Base-by-base conservation (phyloP, 192 early-diverging fungal genomes). In the Rhizophagus clarus region DNA sequence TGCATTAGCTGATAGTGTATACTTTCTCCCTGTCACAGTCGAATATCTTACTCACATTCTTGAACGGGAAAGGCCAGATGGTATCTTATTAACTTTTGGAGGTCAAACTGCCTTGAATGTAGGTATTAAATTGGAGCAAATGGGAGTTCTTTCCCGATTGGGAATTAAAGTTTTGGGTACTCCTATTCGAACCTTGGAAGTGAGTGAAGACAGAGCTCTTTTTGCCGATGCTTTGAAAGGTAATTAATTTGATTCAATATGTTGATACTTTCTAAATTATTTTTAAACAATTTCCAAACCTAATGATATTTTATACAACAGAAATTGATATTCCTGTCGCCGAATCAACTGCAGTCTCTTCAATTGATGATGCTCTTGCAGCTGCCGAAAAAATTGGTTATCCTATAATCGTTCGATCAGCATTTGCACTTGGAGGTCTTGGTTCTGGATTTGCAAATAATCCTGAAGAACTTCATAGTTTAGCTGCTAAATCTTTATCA, bases 71-170 rank as follows among this genome's bases (percentile, higher is more conserved):
- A 95, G 93, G 42, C 98, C 98, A 31, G 98, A 99, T 87, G 98
- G 97, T 81, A 99, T 99, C 80, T 98, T 97, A 88, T 92, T 94
- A 77, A 99, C 98, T 11, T 99, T 99, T 86, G 98, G 98, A 83
- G 98, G 98, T 11, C 98, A 99, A 84, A 99, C 98, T 28, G 98
- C 96, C n/a, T 90, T 99, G 37, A 97, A 96, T 81, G 93, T 96
- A 56, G 98, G 98, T 84, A 95, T 99, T 81, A 93, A 96, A 82
- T 87, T 99, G 81, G 93, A 95, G 85, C 89, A 95, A 74, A 84
- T 79, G 80, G 89, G 87, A 45, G 96, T 97, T 88, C 97, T 99
- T 83, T 93, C 87, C n/a, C 85, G 83, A 3, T 88, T 97, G 28
- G 95, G 95, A 64, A 96, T 99, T 45, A 94, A 91, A 82, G 96